Evolutionary conservation across 2,329 filamentous ascomycete genomes (phyloP).

Genomic region (Rhynchosporium graminicola): DNA sequence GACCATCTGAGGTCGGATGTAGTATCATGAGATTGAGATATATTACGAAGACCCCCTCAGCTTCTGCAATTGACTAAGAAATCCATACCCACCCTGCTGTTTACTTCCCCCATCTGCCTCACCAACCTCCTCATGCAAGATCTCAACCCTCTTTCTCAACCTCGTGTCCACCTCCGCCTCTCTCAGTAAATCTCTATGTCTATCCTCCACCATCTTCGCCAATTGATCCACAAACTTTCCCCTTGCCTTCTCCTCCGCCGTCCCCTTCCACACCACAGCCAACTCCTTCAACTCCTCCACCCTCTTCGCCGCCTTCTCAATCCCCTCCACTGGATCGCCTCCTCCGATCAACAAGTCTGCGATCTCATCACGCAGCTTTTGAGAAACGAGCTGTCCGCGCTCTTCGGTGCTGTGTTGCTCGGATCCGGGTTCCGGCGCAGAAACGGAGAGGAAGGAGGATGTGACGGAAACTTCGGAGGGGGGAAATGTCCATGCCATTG

Average conservation of each 20-base stretch:
- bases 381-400: constrained; percentile 80
- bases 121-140: constrained; percentile 29
- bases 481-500: constrained; percentile 92
- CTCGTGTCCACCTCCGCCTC: constrained; percentile 38
- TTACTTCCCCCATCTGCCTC: constrained; percentile 28
- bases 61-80: constrained; percentile 42
- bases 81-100: constrained; percentile 39
- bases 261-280: constrained; percentile 88
- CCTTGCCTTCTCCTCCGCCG: constrained; percentile 87
- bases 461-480: constrained; percentile 83
- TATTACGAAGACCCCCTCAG: constrained; percentile 38
- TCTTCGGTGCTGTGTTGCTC: constrained; percentile 74
- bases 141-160: constrained; percentile 33
- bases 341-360: constrained; percentile 61
- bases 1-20: background rate
- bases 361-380: constrained; percentile 71
- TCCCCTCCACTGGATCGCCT: constrained; percentile 60
- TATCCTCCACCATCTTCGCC: constrained; percentile 80
- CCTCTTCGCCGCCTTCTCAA: constrained; percentile 71
- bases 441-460: constrained; percentile 87
- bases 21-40: background rate
- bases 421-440: constrained; percentile 73
- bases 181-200: constrained; percentile 41
- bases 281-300: constrained; percentile 78
- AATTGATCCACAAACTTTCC: constrained; percentile 79